A percentile compares a stretch with the other conserved stretches of the same genome.
Conservation (phyloP, 2,329 filamentous ascomycete genomes). For the Zalaria sp. region DNA sequence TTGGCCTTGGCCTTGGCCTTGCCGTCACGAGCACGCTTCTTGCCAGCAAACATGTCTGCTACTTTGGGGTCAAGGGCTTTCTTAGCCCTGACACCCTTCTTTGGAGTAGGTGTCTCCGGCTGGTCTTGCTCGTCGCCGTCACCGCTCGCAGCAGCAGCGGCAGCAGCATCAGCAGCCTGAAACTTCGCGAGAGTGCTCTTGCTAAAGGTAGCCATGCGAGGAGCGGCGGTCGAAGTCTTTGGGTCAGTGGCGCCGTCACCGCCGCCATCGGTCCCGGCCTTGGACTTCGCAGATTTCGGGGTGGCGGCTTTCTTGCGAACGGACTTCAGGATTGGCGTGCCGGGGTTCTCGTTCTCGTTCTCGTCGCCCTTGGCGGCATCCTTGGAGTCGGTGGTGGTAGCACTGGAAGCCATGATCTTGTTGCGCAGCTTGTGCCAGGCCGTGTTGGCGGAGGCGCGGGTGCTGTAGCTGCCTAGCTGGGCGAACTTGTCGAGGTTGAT, state of each 20-base stretch:
- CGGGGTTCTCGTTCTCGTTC: background rate
- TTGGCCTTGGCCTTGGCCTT: too few relatives aligned
- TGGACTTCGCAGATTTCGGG: background rate
- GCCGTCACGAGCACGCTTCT: background rate
- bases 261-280: background rate
- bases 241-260: background rate
- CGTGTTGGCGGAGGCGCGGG: slow-evolving; percentile 8
- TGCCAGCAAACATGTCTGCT: background rate
- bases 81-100: too few relatives aligned
- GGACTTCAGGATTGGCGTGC: background rate
- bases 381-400: background rate
- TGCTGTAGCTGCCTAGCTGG: slow-evolving; percentile 9
- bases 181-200: too few relatives aligned
- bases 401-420: slow-evolving; percentile 46
- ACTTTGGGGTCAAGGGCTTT: too few relatives aligned
- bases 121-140: too few relatives aligned
- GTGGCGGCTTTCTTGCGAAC: background rate
- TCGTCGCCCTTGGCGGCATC: background rate
- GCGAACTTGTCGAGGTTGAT: slow-evolving; percentile 10
- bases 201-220: too few relatives aligned
- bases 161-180: too few relatives aligned
- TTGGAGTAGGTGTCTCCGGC: too few relatives aligned
- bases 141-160: too few relatives aligned
- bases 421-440: slow-evolving; percentile 50
- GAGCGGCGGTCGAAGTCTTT: too few relatives aligned